These are phyloP conservation scores for Termitomyces bulborhizus DNA, from an alignment of 768 basidiomycete species.

Conservation along the genomic window DNA sequence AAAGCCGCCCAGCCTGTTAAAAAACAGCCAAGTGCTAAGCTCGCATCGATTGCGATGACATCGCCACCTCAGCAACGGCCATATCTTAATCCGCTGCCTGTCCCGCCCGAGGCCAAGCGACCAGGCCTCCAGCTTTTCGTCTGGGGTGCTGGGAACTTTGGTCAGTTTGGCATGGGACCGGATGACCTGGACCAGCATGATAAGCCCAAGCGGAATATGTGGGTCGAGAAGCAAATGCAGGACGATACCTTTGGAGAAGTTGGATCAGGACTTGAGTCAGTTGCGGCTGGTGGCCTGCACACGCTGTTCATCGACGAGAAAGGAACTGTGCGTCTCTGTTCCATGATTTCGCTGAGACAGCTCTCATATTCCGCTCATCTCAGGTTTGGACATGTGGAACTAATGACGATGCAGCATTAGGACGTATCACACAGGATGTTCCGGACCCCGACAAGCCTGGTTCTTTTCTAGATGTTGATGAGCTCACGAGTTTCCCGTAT, in stretches of 20 bases:
- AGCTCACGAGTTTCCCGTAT: slow-evolving; percentile 53
- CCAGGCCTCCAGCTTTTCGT: slow-evolving; percentile 74
- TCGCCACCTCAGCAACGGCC: slow-evolving; percentile 39
- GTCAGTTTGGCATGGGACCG: slow-evolving; percentile 90
- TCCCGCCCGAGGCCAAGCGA: slow-evolving; percentile 45
- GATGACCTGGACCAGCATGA: slow-evolving; percentile 63
- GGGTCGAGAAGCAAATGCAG: slow-evolving; percentile 72
- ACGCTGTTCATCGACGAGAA: slow-evolving; percentile 84
- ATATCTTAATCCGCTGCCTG: slow-evolving; percentile 63
- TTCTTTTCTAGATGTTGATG: slow-evolving; percentile 48
- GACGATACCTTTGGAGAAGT: slow-evolving; percentile 65
- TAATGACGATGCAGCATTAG: slow-evolving; percentile 87
- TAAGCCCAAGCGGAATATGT: slow-evolving; percentile 70
- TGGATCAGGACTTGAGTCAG: slow-evolving; percentile 74
- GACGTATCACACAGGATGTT: slow-evolving; percentile 60
- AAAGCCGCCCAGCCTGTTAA: slow-evolving; percentile 13
- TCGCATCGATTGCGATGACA: slow-evolving; percentile 23
- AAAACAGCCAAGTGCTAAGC: slow-evolving; percentile 13
- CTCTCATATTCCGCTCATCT: background rate
- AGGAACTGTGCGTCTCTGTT: slow-evolving; percentile 64
- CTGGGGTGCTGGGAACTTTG: slow-evolving; percentile 93
- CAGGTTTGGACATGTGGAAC: slow-evolving; percentile 83
- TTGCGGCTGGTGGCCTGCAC: slow-evolving; percentile 86
- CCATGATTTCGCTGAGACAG: background rate
- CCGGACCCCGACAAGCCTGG: slow-evolving; percentile 58